Percentiles rank a stretch among this genome's conserved stretches.
These are phyloP conservation scores for Aspergillus sp. DNA, from an alignment of 2,329 filamentous ascomycete genomes.

Conservation along the genomic window DNA sequence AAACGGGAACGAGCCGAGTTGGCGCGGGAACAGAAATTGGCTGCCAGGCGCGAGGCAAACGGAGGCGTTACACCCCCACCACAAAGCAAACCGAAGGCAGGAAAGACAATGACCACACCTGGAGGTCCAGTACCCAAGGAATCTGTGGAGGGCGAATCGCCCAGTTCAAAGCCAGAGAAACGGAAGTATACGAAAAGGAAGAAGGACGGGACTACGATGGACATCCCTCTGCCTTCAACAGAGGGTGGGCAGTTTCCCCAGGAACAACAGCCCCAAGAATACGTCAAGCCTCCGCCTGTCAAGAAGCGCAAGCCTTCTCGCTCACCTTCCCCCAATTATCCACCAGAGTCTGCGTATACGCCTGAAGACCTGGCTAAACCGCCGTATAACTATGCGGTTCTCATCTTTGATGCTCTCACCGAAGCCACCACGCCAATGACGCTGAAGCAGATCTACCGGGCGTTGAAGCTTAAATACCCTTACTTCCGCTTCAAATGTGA, in stretches of 20 bases:
- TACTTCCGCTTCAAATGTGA: constrained; percentile 63
- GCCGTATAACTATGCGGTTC: constrained; percentile 61
- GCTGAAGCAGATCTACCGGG: constrained; percentile 65
- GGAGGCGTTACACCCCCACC: constrained; percentile 46
- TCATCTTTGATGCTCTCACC: constrained; percentile 63
- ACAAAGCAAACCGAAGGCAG: constrained; percentile 26
- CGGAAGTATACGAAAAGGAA: constrained; percentile 51
- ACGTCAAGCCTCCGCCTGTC: constrained; percentile 45
- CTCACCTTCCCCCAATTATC: constrained; percentile 63
- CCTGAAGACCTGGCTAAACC: constrained; percentile 64
- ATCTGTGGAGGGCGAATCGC: constrained; percentile 34
- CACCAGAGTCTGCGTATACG: constrained; percentile 58
- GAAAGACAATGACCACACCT: constrained; percentile 27
- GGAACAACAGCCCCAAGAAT: constrained; percentile 41
- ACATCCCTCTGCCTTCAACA: constrained; percentile 43
- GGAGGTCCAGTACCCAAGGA: constrained; percentile 25
- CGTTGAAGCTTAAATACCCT: constrained; percentile 62
- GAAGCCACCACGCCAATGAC: constrained; percentile 60
- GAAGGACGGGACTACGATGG: constrained; percentile 43
- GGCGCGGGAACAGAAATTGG: constrained; percentile 54
- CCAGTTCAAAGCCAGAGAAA: constrained; percentile 45
- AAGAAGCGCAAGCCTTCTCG: constrained; percentile 55
- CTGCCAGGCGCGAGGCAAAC: constrained; percentile 48
- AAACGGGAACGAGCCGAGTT: constrained; percentile 60
- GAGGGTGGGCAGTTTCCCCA: constrained; percentile 38